Evolutionary conservation across 1,139 yeast species (phyloP).

Genomic region (Saccharomyces hybrid): DNA sequence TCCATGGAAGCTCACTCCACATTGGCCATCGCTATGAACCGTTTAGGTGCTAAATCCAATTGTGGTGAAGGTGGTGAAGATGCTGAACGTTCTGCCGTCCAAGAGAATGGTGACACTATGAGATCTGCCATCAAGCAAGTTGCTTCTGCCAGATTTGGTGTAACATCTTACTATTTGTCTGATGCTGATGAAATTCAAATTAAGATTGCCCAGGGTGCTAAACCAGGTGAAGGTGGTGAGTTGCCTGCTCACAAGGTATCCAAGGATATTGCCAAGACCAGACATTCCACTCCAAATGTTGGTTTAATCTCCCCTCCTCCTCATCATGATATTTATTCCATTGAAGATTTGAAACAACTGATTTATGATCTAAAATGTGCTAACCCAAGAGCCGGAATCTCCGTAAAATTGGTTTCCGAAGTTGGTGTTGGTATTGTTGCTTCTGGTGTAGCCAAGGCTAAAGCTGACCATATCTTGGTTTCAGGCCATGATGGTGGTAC

Average conservation of each 20-base stretch:
- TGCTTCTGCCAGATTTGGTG: conserved; percentile 98
- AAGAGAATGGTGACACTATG: conserved; percentile 91
- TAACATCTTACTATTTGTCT: conserved; percentile 84
- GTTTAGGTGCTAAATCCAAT: conserved; percentile 94
- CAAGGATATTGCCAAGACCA: conserved; percentile 79
- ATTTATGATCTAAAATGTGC: conserved; percentile 94
- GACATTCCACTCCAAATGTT: conserved; percentile 95
- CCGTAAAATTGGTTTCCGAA: conserved; percentile 92
- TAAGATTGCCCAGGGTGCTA: conserved; percentile 99
- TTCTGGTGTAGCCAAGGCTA: conserved; percentile 98
- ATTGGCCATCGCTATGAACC: conserved; percentile 95
- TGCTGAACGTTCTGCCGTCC: conserved; percentile 75
- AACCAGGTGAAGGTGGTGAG: conserved; percentile 99
- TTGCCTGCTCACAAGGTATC: conserved; percentile 93
- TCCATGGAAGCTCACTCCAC: conserved; percentile 98
- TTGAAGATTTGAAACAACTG: conserved; percentile 94
- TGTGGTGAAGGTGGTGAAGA: conserved; percentile 99
- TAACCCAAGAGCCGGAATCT: conserved; percentile 93
- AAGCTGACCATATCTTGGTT: conserved; percentile 90
- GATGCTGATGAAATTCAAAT: conserved; percentile 97
- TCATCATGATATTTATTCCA: conserved; percentile 95
- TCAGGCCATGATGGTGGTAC: conserved; percentile 99
- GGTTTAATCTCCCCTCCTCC: conserved; percentile 98
- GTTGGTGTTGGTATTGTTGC: conserved; percentile 99
- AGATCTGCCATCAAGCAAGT: conserved; percentile 96